Percentiles rank a stretch among this genome's conserved stretches.
phyloP scores from a whole-genome alignment of 140 eudicot genomes.

The Erigeron philadelphicus region DNA sequence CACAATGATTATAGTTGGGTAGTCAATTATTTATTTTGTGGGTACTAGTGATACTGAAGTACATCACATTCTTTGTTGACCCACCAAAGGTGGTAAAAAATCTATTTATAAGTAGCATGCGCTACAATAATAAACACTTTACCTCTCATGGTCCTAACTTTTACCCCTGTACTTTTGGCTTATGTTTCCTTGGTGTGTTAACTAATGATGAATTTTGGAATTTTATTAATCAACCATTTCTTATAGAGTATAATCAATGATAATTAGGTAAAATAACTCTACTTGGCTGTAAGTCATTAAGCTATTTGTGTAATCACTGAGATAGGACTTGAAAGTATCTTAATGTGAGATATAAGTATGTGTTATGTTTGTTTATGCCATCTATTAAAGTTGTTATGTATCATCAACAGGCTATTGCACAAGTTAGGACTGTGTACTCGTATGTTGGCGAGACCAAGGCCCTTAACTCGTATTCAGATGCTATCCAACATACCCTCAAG shows the following conservation, averaged over 20 bases:
- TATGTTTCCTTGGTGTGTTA: slow-evolving; percentile 31
- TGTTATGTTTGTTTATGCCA: slow-evolving; percentile 5
- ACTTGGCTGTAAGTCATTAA: too few relatives aligned
- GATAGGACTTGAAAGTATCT: too few relatives aligned
- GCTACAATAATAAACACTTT: slow-evolving; percentile 29
- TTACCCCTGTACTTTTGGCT: slow-evolving; percentile 29
- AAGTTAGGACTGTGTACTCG: slow-evolving; percentile 95
- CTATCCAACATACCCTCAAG: slow-evolving; percentile 80
- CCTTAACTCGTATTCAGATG: slow-evolving; percentile 83
- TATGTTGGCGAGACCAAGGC: slow-evolving; percentile 93
- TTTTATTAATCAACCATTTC: too few relatives aligned
- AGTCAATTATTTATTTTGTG: slow-evolving; percentile 7
- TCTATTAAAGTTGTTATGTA: background rate
- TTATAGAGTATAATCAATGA: too few relatives aligned
- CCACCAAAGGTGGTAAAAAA: background rate
- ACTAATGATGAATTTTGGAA: background rate
- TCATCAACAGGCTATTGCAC: slow-evolving; percentile 75
- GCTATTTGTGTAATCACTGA: too few relatives aligned
- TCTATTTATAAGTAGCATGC: slow-evolving; percentile 33
- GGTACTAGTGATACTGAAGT: slow-evolving; percentile 22
- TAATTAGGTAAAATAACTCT: too few relatives aligned
- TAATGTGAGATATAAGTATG: slow-evolving; percentile 6
- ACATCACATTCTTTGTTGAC: slow-evolving; percentile 18
- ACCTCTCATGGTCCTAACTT: slow-evolving; percentile 22
- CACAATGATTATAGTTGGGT: background rate